Conservation (phyloP, 2,329 filamentous ascomycete species). For the Calonectria ilicicola region DNA sequence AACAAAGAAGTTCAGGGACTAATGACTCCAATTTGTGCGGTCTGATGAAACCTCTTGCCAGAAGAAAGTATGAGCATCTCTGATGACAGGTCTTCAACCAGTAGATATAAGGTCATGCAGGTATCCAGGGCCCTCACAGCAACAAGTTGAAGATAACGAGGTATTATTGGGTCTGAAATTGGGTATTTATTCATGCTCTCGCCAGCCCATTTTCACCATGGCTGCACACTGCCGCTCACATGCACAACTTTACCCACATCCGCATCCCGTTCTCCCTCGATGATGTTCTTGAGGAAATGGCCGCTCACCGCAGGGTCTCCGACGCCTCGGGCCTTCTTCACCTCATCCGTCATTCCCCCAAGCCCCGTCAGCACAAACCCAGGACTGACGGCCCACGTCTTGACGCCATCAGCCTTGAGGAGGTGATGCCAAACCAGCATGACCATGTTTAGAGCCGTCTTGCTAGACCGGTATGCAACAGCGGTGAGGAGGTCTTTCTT, state of each 20-base stretch:
- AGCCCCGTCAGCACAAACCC: conserved; percentile 9
- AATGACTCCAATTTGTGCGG: too few species aligned
- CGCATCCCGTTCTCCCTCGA: conserved; percentile 8
- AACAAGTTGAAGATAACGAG: too few species aligned
- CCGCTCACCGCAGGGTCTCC: conserved; percentile 1
- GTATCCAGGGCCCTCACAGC: too few species aligned
- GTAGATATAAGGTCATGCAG: too few species aligned
- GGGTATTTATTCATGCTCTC: too few species aligned
- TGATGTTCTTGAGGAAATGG: not conserved
- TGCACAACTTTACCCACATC: conserved; percentile 45
- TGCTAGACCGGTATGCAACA: not conserved
- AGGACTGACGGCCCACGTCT: conserved; percentile 6
- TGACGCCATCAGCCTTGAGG: conserved; percentile 12
- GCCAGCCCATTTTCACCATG: conserved; percentile 42
- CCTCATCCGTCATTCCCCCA: not conserved
- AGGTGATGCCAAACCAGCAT: conserved; percentile 16
- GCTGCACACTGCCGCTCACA: conserved; percentile 41
- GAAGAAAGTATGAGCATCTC: too few species aligned
- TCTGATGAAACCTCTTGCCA: too few species aligned
- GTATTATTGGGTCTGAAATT: too few species aligned
- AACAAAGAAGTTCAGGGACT: too few species aligned
- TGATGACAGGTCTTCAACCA: too few species aligned
- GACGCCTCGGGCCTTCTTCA: conserved; percentile 2
- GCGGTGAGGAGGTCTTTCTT: not conserved
- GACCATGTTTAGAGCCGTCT: conserved; percentile 14